Conservation (phyloP, 805 yeast genomes). For the Wickerhamomyces hampshirensis region DNA sequence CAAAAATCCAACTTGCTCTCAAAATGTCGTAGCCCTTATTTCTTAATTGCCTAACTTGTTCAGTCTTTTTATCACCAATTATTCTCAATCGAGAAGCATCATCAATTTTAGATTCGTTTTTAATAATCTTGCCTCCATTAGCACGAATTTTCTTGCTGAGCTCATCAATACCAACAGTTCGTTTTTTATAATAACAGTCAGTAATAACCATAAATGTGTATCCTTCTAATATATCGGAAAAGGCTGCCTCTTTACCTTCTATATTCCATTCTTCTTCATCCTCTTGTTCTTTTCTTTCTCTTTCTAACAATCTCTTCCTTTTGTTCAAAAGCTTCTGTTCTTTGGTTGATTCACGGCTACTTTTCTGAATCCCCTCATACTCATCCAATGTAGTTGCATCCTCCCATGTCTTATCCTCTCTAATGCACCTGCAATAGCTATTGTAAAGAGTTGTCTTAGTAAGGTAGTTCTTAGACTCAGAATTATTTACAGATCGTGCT, state of each 20-base stretch:
- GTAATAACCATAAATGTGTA: slow-evolving; percentile 48
- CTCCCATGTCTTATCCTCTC: slow-evolving; percentile 64
- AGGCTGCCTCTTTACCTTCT: slow-evolving; percentile 15
- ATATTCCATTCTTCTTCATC: slow-evolving; percentile 23
- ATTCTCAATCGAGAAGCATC: slow-evolving; percentile 21
- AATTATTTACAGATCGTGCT: slow-evolving; percentile 64
- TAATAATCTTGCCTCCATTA: slow-evolving; percentile 47
- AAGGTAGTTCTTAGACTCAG: slow-evolving; percentile 45
- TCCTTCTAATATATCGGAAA: slow-evolving; percentile 37
- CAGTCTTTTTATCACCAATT: slow-evolving; percentile 36
- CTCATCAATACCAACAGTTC: slow-evolving; percentile 29
- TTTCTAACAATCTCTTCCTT: slow-evolving; percentile 24
- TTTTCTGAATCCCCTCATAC: slow-evolving; percentile 34
- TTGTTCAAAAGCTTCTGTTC: slow-evolving; percentile 8
- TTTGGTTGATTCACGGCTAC: slow-evolving; percentile 5
- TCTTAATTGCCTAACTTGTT: slow-evolving; percentile 33
- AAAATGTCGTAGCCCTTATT: slow-evolving; percentile 56
- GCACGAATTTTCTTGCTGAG: slow-evolving; percentile 34
- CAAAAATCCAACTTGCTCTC: slow-evolving; percentile 67
- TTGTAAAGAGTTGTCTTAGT: slow-evolving; percentile 70
- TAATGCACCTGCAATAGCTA: slow-evolving; percentile 62
- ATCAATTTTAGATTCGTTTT: slow-evolving; percentile 26
- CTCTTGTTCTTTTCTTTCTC: slow-evolving; percentile 19
- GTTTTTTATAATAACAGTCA: slow-evolving; percentile 33
- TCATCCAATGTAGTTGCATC: slow-evolving; percentile 54